phyloP scores from a whole-genome alignment of 805 yeast genomes.

The Candida pseudofarinosa region DNA sequence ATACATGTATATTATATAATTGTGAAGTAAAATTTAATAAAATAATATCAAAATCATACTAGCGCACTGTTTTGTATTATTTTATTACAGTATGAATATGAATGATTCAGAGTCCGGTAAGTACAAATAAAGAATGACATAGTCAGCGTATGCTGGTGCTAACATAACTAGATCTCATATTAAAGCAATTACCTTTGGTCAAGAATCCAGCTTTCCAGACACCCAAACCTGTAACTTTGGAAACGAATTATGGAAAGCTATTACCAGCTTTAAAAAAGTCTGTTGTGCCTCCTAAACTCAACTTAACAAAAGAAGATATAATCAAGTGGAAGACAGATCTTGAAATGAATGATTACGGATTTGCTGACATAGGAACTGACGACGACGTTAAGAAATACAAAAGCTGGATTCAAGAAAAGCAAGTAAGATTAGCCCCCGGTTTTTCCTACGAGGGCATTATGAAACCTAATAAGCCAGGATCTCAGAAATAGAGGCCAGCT shows the following conservation, averaged over 20 bases:
- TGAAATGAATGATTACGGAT: conserved; percentile 10
- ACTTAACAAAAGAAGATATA: conserved; percentile 21
- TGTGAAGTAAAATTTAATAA: not conserved
- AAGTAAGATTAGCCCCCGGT: conserved; percentile 38
- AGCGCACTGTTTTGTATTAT: not conserved
- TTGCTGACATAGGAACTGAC: conserved; percentile 8
- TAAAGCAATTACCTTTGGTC: conserved; percentile 53
- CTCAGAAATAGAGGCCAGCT: no score
- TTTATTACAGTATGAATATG: not conserved
- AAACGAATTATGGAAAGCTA: conserved; percentile 42
- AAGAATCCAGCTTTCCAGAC: conserved; percentile 49
- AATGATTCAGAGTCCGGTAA: not conserved
- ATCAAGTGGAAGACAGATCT: conserved; percentile 24
- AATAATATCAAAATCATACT: not conserved
- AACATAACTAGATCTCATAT: conserved; percentile 40
- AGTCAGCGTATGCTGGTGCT: not conserved
- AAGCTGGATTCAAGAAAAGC: conserved; percentile 29
- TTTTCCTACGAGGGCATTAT: conserved; percentile 28
- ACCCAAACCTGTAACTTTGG: conserved; percentile 53
- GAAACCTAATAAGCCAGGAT: conserved; percentile 20
- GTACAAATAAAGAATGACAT: not conserved
- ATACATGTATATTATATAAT: not conserved
- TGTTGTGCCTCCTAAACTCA: conserved; percentile 35
- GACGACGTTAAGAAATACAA: conserved; percentile 14
- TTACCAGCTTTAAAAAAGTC: conserved; percentile 30